Percentiles rank a stretch among this genome's conserved stretches.
Evolutionary conservation across 371 early-diverging fungal genomes (phyloP).

Genomic region (Rhizomucor pusillus): DNA sequence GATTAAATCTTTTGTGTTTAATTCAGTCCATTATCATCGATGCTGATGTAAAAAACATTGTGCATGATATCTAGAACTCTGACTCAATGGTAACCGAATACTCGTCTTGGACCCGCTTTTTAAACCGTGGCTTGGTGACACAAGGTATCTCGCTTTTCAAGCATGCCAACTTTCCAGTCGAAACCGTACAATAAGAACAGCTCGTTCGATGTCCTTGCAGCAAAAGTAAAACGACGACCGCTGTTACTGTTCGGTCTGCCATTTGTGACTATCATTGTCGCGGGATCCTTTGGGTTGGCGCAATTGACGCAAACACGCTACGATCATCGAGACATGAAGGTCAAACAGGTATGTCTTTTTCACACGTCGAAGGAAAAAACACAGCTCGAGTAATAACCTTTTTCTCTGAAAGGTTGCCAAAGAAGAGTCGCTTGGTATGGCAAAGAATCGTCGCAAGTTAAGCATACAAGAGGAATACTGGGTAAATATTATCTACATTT

Average conservation of each 20-base stretch:
- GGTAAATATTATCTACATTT: slow-evolving; percentile 21
- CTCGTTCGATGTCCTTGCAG: slow-evolving; percentile 27
- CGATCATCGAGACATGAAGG: slow-evolving; percentile 55
- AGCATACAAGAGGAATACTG: slow-evolving; percentile 70
- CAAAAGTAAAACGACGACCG: slow-evolving; percentile 41
- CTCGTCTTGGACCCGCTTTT: too few species aligned
- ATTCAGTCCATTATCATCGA: too few species aligned
- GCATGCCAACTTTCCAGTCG: slow-evolving; percentile 46
- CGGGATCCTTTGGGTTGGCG: slow-evolving; percentile 56
- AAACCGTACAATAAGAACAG: slow-evolving; percentile 35
- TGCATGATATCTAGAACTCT: too few species aligned
- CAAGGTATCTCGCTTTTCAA: not conserved
- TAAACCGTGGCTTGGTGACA: too few species aligned
- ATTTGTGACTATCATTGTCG: slow-evolving; percentile 55
- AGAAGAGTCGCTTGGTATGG: slow-evolving; percentile 64
- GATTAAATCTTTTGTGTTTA: too few species aligned
- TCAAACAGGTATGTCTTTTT: slow-evolving; percentile 17
- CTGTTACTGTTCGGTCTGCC: slow-evolving; percentile 67
- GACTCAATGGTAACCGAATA: too few species aligned
- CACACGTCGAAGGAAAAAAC: too few species aligned
- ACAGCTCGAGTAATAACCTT: not conserved
- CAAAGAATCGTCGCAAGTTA: slow-evolving; percentile 50
- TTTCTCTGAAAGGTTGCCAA: slow-evolving; percentile 44
- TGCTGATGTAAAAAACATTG: too few species aligned
- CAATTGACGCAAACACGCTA: slow-evolving; percentile 62